Conservation (phyloP, 129 eudicot genomes). For the Centaurea solstitialis region DNA sequence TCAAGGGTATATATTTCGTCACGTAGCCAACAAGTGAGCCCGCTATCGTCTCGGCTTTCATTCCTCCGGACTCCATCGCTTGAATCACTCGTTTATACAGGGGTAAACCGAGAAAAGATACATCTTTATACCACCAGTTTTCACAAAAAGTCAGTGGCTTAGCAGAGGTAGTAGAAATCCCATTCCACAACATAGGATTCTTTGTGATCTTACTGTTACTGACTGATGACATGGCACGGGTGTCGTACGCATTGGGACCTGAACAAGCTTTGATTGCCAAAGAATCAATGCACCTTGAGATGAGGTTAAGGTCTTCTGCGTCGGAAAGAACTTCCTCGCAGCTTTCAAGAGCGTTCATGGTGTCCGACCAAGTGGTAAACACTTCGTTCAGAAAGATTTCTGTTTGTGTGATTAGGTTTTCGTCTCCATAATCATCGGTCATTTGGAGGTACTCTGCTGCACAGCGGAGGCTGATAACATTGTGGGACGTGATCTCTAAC, state of each 20-base stretch:
- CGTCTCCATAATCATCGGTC: constrained; percentile 78
- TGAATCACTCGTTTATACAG: constrained; percentile 65
- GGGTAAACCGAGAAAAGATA: constrained; percentile 58
- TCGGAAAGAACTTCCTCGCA: constrained; percentile 75
- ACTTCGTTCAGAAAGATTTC: constrained; percentile 63
- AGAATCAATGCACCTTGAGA: constrained; percentile 81
- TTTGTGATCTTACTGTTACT: constrained; percentile 12
- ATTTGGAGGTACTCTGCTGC: constrained; percentile 82
- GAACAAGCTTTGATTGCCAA: constrained; percentile 75
- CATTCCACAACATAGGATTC: constrained; percentile 48
- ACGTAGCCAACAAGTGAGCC: constrained; percentile 84
- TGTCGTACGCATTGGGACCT: constrained; percentile 30
- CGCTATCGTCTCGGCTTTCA: constrained; percentile 59
- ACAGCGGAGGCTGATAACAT: constrained; percentile 71
- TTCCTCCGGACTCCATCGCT: constrained; percentile 60
- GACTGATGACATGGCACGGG: constrained; percentile 8
- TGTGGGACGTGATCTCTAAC: constrained; percentile 67
- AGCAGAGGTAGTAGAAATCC: constrained; percentile 44
- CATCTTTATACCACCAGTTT: constrained; percentile 92
- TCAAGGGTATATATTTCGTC: constrained; percentile 61
- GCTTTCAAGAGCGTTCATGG: constrained; percentile 75
- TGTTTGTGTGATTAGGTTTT: constrained; percentile 68
- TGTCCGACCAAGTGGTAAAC: constrained; percentile 75
- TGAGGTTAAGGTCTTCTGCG: constrained; percentile 76
- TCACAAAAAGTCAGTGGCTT: constrained; percentile 39